Conservation (phyloP, 2,329 filamentous ascomycete species). For the Verticillium dahliae region DNA sequence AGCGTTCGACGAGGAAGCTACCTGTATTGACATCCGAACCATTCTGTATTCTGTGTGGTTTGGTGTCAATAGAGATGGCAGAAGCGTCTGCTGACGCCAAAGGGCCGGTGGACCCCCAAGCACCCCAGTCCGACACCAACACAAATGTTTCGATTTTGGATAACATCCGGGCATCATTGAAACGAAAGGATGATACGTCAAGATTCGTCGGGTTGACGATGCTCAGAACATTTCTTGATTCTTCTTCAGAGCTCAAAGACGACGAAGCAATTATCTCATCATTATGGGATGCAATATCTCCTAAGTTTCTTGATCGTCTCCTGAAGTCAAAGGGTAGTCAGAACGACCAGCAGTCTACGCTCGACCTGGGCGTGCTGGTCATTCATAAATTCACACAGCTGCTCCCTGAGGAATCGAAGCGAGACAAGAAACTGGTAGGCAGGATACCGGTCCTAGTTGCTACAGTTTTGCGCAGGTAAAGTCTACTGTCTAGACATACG, state of each 20-base stretch:
- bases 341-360: constrained; percentile 50
- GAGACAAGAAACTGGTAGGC: constrained; percentile 39
- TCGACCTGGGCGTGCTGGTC: constrained; percentile 56
- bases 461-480: constrained; percentile 46
- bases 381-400: constrained; percentile 55
- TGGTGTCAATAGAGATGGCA: not conserved
- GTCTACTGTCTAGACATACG: constrained; percentile 4
- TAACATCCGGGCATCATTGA: constrained; percentile 49
- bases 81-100: not conserved
- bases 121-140: constrained; percentile 1
- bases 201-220: constrained; percentile 62
- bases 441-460: constrained; percentile 48
- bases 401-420: constrained; percentile 40
- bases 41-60: too few species aligned
- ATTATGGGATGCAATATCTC: constrained; percentile 54
- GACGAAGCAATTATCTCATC: constrained; percentile 36
- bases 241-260: constrained; percentile 42
- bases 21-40: not conserved
- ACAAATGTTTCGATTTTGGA: constrained; percentile 24
- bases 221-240: constrained; percentile 60
- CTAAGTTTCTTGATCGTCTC: constrained; percentile 58
- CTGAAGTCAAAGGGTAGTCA: constrained; percentile 39
- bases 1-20: not conserved
- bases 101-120: not conserved
- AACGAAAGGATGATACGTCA: constrained; percentile 58